Conservation (phyloP, 2,329 filamentous ascomycete species). For the Phialophora macrospora region DNA sequence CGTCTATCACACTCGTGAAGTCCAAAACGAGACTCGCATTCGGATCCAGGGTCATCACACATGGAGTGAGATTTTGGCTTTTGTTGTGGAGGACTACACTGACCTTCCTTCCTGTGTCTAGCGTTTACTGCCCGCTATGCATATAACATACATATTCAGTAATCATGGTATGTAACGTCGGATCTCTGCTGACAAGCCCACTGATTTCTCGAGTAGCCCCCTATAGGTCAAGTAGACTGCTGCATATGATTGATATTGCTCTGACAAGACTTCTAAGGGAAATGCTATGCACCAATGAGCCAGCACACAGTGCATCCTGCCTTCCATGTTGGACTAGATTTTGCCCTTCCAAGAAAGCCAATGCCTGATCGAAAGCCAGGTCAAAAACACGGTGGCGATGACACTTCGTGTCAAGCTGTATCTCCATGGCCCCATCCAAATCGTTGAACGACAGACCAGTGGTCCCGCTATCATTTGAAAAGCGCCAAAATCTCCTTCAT, state of each 20-base stretch:
- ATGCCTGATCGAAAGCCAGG: not conserved
- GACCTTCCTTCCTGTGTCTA: too few relatives aligned
- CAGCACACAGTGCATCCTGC: not conserved
- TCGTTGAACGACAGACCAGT: not conserved
- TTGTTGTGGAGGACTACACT: too few relatives aligned
- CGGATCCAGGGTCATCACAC: too few relatives aligned
- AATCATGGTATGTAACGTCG: too few relatives aligned
- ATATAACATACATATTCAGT: too few relatives aligned
- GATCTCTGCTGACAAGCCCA: too few relatives aligned
- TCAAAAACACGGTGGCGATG: not conserved
- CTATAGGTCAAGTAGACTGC: not conserved
- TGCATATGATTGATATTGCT: not conserved
- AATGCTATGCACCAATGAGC: not conserved
- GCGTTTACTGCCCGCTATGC: too few relatives aligned
- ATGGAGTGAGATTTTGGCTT: too few relatives aligned
- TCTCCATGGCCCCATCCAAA: not conserved
- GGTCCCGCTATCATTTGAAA: slow-evolving; percentile 33
- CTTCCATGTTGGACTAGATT: not conserved
- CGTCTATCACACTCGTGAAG: too few relatives aligned
- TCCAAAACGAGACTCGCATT: too few relatives aligned
- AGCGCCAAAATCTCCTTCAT: slow-evolving; percentile 39
- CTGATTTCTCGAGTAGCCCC: not conserved
- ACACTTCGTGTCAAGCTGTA: not conserved
- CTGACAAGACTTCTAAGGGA: not conserved
- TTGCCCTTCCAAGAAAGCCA: not conserved